Evolutionary conservation across 169 alveolate genomes (phyloP).

Genomic region (Eimeria maxima): DNA sequence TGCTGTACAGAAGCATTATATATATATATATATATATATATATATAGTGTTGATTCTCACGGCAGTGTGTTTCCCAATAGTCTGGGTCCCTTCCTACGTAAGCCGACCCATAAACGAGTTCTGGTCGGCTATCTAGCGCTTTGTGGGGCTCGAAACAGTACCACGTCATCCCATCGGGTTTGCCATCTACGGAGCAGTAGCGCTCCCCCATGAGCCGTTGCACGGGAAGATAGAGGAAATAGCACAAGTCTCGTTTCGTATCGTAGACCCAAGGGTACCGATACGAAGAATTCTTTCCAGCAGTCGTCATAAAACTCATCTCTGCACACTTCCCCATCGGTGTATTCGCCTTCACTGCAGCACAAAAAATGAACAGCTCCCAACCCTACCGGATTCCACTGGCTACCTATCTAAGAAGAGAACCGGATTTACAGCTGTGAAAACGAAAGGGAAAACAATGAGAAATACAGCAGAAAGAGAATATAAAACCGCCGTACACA

Average conservation of each 20-base stretch:
- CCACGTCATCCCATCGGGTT: slow-evolving; percentile 46
- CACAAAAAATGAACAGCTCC: neutral
- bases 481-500: no score
- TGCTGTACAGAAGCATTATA: no score
- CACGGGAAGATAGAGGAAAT: slow-evolving; percentile 24
- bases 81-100: slow-evolving; percentile 56
- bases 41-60: neutral
- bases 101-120: slow-evolving; percentile 75
- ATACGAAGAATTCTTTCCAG: neutral
- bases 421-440: no score
- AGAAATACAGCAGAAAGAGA: no score
- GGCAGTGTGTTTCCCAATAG: slow-evolving; percentile 67
- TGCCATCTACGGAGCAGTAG: slow-evolving; percentile 34
- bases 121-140: neutral
- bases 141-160: slow-evolving; percentile 66
- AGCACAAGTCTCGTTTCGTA: neutral
- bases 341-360: slow-evolving; percentile 59
- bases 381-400: no score
- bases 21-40: no score
- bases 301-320: slow-evolving; percentile 54
- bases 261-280: slow-evolving; percentile 73
- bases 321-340: slow-evolving; percentile 72
- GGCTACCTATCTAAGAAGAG: no score
- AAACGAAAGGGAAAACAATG: no score
- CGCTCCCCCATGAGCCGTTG: slow-evolving; percentile 61